A percentile compares a stretch with the other conserved stretches of the same genome.
Evolutionary conservation across 2,329 filamentous ascomycete species (phyloP).

Genomic region (Cladosporium sp.): DNA sequence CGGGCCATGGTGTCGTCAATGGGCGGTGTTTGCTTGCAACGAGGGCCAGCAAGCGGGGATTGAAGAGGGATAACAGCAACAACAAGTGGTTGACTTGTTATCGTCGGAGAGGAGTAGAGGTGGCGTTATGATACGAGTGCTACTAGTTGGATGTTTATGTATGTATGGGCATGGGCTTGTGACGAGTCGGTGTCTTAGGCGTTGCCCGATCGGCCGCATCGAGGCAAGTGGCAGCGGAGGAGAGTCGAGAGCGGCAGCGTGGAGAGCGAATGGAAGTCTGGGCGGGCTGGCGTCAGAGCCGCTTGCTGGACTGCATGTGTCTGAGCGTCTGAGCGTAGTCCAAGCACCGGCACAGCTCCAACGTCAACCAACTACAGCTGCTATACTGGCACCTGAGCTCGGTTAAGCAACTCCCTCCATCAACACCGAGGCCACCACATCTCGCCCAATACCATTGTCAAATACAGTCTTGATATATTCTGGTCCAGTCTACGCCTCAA

Average conservation of each 20-base stretch:
- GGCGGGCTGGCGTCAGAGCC: too few species aligned
- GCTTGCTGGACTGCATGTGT: too few species aligned
- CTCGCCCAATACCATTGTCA: background rate
- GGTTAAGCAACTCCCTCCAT: background rate
- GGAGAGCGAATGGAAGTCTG: too few species aligned
- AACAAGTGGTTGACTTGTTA: too few species aligned
- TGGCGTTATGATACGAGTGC: background rate
- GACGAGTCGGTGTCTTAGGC: background rate
- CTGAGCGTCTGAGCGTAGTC: too few species aligned
- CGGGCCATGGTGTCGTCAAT: slow-evolving; percentile 9
- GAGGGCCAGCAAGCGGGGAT: slow-evolving; percentile 1
- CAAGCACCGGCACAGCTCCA: background rate
- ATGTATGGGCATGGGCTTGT: background rate
- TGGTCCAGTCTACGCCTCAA: background rate
- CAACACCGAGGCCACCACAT: background rate
- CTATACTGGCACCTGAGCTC: too few species aligned
- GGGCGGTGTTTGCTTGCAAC: background rate
- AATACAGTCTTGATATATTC: background rate
- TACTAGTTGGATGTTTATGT: too few species aligned
- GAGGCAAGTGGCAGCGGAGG: background rate
- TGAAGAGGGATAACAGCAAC: too few species aligned
- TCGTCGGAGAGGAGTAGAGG: background rate
- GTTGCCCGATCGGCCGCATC: background rate
- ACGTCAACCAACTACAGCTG: background rate
- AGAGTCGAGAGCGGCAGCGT: too few species aligned